These are phyloP conservation scores for Quercus variabilis DNA, from an alignment of 306 rosid genomes.

Conservation along the genomic window DNA sequence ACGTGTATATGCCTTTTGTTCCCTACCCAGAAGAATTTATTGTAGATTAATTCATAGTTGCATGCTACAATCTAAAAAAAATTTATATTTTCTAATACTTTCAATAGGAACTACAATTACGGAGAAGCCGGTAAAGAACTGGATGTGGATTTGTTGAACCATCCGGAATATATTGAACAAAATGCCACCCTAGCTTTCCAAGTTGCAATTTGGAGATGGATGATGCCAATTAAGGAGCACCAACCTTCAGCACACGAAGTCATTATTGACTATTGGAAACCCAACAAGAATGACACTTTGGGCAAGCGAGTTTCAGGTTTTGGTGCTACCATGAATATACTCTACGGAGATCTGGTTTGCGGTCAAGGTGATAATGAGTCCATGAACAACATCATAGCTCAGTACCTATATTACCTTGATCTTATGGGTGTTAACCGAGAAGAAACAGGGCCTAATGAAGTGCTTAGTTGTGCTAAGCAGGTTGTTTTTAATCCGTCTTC, in stretches of 20 bases:
- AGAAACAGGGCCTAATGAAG: no score
- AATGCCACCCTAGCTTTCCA: constrained; percentile 91
- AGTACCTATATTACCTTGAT: no score
- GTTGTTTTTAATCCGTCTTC: background rate
- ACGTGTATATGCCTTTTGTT: background rate
- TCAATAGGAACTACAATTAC: constrained; percentile 83
- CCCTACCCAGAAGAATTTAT: background rate
- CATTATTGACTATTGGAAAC: constrained; percentile 86
- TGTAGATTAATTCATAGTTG: no score
- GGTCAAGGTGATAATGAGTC: no score
- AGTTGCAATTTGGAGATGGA: constrained; percentile 90
- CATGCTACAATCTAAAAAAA: background rate
- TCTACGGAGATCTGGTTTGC: constrained; percentile 54
- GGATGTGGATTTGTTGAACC: constrained; percentile 64
- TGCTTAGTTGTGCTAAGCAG: no score
- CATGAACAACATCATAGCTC: no score
- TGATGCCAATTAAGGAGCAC: constrained; percentile 34
- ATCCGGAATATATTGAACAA: constrained; percentile 95
- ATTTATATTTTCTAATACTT: constrained; percentile 10
- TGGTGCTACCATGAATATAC: constrained; percentile 88
- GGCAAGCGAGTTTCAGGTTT: constrained; percentile 74
- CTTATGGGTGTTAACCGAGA: no score
- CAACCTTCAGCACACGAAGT: constrained; percentile 66
- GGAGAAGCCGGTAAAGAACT: constrained; percentile 75
- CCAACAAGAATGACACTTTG: constrained; percentile 78